Evolutionary conservation across 768 basidiomycete genomes (phyloP).

Genomic region (Xerocomellus chrysenteron): DNA sequence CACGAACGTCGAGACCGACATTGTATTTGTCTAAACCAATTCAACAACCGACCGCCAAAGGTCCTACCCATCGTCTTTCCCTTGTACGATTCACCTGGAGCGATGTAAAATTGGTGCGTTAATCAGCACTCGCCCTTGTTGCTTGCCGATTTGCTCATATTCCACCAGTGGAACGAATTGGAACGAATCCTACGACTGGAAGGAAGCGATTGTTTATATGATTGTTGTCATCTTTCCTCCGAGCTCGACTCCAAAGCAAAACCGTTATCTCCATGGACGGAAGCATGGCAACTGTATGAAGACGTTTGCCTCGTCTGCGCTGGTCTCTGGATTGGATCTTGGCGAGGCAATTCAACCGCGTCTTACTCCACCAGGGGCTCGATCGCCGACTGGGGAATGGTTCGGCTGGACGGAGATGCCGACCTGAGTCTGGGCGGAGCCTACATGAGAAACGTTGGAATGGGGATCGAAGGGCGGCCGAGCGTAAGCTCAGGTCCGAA

Average conservation of each 20-base stretch:
- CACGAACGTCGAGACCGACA: conserved; percentile 60
- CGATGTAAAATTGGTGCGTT: conserved; percentile 67
- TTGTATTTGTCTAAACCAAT: conserved; percentile 60
- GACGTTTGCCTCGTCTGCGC: conserved; percentile 83
- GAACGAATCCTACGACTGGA: conserved; percentile 66
- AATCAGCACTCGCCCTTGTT: neutral
- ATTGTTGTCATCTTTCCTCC: conserved; percentile 37
- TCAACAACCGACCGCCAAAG: conserved; percentile 35
- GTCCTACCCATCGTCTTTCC: conserved; percentile 55
- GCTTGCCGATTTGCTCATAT: neutral
- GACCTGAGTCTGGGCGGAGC: conserved; percentile 44
- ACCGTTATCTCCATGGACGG: conserved; percentile 57
- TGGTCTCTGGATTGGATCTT: conserved; percentile 75
- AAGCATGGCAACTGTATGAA: conserved; percentile 81
- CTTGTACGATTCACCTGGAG: conserved; percentile 79
- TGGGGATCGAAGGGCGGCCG: conserved; percentile 71
- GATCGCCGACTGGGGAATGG: conserved; percentile 51
- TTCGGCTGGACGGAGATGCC: conserved; percentile 67
- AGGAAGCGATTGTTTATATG: conserved; percentile 25
- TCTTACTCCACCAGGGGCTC: conserved; percentile 52
- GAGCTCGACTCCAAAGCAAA: conserved; percentile 37
- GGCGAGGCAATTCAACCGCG: conserved; percentile 46
- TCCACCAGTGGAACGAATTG: conserved; percentile 69
- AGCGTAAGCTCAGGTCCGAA: conserved; percentile 23
- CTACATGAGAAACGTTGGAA: conserved; percentile 58